These are phyloP conservation scores for Drosera capensis DNA, from an alignment of 148 eudicot genomes.

Conservation along the genomic window DNA sequence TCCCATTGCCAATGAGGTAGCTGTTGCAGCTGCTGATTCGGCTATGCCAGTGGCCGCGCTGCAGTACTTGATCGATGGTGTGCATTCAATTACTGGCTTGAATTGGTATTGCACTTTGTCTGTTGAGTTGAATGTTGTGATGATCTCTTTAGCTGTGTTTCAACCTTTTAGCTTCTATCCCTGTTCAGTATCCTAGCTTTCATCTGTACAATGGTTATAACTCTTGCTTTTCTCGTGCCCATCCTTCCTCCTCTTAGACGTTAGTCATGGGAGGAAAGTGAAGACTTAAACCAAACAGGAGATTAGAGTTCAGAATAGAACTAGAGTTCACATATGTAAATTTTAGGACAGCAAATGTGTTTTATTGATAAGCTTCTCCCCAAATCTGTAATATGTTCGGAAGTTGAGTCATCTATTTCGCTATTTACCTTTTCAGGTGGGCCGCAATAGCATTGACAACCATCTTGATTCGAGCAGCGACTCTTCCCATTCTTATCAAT, in stretches of 20 bases:
- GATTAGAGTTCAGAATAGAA: too few species aligned
- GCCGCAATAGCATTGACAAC: slow-evolving; percentile 67
- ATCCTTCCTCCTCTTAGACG: too few species aligned
- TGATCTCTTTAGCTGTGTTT: background rate
- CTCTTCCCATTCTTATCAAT: slow-evolving; percentile 59
- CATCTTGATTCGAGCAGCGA: slow-evolving; percentile 48
- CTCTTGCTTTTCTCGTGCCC: too few species aligned
- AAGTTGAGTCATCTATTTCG: slow-evolving; percentile 4
- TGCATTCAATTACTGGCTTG: slow-evolving; percentile 55
- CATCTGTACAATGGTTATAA: too few species aligned
- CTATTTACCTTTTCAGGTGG: slow-evolving; percentile 38
- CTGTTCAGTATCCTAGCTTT: background rate
- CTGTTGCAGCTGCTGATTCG: slow-evolving; percentile 82
- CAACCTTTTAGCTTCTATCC: background rate
- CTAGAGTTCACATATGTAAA: too few species aligned
- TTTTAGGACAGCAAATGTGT: background rate
- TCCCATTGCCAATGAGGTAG: slow-evolving; percentile 57
- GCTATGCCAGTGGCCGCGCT: slow-evolving; percentile 59
- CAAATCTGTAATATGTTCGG: background rate
- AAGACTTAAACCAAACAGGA: too few species aligned
- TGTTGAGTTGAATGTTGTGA: slow-evolving; percentile 12
- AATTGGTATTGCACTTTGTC: too few species aligned
- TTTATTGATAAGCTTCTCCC: too few species aligned
- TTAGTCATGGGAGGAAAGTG: too few species aligned
- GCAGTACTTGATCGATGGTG: slow-evolving; percentile 61